Percentiles rank a stretch among this genome's conserved stretches.
Evolutionary conservation across 208 protist genomes (phyloP).

Genomic region (Acanthamoeba culbertsoni): DNA sequence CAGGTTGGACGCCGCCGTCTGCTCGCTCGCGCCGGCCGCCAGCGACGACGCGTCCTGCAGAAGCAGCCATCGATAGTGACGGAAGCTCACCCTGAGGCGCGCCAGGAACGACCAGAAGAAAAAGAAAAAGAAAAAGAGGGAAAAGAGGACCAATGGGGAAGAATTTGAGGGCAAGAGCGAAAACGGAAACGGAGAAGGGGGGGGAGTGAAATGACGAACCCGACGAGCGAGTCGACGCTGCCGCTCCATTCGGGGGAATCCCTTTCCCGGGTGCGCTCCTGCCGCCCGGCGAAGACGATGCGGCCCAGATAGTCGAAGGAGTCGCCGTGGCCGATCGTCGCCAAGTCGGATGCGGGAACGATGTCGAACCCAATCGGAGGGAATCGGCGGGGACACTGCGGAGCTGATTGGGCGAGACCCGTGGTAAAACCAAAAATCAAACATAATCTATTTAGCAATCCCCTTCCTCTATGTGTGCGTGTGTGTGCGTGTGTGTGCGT

Average conservation of each 20-base stretch:
- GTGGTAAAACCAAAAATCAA: no score
- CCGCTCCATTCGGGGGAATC: neutral
- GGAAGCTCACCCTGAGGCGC: neutral
- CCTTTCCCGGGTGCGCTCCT: neutral
- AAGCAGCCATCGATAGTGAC: conserved; percentile 19
- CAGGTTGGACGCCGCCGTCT: neutral
- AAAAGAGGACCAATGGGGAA: no score
- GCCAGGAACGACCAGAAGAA: neutral
- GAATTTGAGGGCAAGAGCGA: no score
- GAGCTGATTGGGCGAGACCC: no score
- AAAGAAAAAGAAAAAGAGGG: neutral
- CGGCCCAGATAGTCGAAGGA: conserved; percentile 8
- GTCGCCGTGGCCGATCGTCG: neutral
- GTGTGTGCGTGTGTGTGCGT: neutral
- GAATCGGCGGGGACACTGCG: neutral
- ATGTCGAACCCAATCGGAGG: neutral
- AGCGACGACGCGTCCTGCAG: neutral
- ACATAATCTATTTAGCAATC: no score
- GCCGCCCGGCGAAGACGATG: conserved; percentile 21
- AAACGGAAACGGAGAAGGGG: no score
- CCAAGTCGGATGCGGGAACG: neutral
- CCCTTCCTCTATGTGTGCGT: no score
- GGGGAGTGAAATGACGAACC: no score
- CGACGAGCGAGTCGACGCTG: neutral
- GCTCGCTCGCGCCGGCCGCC: neutral